phyloP scores from a whole-genome alignment of 192 early-diverging fungal genomes.

The Coemansia umbellata region DNA sequence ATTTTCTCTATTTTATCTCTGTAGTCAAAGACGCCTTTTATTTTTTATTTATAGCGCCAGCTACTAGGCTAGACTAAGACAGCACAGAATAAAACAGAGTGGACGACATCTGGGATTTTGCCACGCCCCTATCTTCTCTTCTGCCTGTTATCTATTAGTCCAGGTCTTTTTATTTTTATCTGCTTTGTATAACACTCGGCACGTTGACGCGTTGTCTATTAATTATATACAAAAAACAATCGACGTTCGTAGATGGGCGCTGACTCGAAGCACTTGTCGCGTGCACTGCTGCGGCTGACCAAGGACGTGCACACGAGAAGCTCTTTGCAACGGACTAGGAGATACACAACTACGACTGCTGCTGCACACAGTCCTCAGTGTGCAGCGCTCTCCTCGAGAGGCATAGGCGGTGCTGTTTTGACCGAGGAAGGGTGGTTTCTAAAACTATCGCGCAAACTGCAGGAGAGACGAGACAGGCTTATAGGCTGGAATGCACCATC shows the following conservation, averaged over 20 bases:
- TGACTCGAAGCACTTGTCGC: slow-evolving; percentile 35
- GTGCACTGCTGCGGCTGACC: slow-evolving; percentile 22
- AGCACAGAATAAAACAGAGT: too few species aligned
- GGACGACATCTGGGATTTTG: too few species aligned
- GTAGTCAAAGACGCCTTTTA: not conserved
- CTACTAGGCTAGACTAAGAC: too few species aligned
- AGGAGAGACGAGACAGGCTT: slow-evolving; percentile 10
- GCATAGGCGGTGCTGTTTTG: not conserved
- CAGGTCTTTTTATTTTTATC: too few species aligned
- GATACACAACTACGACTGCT: not conserved
- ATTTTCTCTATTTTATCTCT: not conserved
- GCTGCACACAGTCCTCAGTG: not conserved
- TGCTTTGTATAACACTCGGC: too few species aligned
- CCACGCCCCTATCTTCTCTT: too few species aligned
- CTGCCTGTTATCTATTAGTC: too few species aligned
- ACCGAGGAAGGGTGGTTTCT: not conserved
- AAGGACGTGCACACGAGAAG: slow-evolving; percentile 17
- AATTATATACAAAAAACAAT: too few species aligned
- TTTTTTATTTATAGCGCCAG: not conserved
- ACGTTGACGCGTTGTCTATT: too few species aligned
- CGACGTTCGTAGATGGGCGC: slow-evolving; percentile 40
- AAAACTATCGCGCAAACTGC: slow-evolving; percentile 5
- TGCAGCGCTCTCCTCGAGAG: not conserved
- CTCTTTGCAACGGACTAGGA: slow-evolving; percentile 11
- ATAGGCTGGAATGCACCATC: not conserved